Base-by-base conservation (phyloP, 345 rosid species). In the Stellera chamaejasme region DNA sequence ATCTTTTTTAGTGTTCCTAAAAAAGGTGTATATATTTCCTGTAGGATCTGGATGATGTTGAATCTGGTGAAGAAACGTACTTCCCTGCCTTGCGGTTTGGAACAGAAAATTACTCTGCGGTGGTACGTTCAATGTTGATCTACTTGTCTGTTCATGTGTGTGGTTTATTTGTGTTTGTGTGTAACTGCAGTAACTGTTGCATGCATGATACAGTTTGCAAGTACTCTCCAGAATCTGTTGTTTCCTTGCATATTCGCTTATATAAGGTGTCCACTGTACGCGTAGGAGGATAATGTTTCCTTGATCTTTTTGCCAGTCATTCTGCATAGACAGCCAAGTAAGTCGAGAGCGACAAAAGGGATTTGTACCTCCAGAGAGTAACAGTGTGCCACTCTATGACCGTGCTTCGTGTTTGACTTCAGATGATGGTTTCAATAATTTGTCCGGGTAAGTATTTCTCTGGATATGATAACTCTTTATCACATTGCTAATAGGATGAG, bases 41-140 rank as follows among this genome's bases (percentile, higher is more conserved):
- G 64, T 79, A 93, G 92, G 92, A 82, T 76, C 62, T 72, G 58
- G 74, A 69, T 57, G 84, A 81, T 39, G 48, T 75, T 44, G 88
- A 87, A 59, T 87, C 84, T 78, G 99, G 99, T 43, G 99, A 90
- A 55, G 81, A 82, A 58, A 93, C 92, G 2, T 80, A 73, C 65
- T 93, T 83, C 74, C 92, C 97, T 59, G 92, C 99, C 13, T 52
- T 93, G 50, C 59, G 47, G 51, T 78, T 87, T 67, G 90, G 96
- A 55, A 44, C 55, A 60, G 80, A 79, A 73, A 82, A 82, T 66
- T 56, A 75, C 43, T 82, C 88, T 65, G 67, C 90, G 43, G 96
- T 94, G 70, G 96, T 94, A 76, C 82, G 82, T 66, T 3, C 39
- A 32, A 32, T 32, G 39, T 32, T 32, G 39, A 8, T 8, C 39